A percentile compares a stretch with the other conserved stretches of the same genome.
phyloP scores from a whole-genome alignment of 176 grass and related monocot genomes.

The Otatea glauca region DNA sequence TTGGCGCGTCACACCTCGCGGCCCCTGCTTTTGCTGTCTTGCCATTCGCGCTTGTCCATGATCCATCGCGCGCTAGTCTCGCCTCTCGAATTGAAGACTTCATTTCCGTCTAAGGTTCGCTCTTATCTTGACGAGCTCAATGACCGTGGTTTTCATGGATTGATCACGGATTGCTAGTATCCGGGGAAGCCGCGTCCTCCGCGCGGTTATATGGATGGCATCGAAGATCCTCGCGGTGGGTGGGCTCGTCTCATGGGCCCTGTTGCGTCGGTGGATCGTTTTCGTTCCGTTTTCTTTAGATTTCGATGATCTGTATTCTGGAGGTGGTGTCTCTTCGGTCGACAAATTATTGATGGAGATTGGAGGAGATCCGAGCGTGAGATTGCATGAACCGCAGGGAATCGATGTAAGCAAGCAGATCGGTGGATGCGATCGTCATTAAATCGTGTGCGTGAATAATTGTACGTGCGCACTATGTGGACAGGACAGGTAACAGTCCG shows the following conservation, averaged over 20 bases:
- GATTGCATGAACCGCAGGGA: neutral
- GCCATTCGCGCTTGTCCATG: constrained; percentile 15
- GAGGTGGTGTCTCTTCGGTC: neutral
- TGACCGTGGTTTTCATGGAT: no score
- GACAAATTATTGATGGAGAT: neutral
- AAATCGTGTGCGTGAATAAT: neutral
- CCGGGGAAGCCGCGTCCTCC: no score
- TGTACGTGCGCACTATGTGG: neutral
- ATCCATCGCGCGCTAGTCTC: no score
- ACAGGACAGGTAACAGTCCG: neutral
- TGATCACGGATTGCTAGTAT: no score
- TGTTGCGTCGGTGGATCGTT: neutral
- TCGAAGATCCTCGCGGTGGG: no score
- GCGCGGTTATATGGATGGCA: no score
- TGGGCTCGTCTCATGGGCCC: neutral
- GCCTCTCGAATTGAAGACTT: neutral
- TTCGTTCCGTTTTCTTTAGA: neutral
- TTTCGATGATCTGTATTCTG: neutral
- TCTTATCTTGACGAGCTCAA: no score
- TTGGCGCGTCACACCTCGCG: neutral
- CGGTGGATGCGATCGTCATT: no score
- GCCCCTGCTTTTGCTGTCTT: neutral
- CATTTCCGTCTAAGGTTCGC: neutral
- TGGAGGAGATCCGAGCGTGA: neutral
- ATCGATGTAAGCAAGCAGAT: neutral